These are phyloP conservation scores for Ustilago vetiveriae DNA, from an alignment of 1,284 basidiomycete species.

Conservation along the genomic window DNA sequence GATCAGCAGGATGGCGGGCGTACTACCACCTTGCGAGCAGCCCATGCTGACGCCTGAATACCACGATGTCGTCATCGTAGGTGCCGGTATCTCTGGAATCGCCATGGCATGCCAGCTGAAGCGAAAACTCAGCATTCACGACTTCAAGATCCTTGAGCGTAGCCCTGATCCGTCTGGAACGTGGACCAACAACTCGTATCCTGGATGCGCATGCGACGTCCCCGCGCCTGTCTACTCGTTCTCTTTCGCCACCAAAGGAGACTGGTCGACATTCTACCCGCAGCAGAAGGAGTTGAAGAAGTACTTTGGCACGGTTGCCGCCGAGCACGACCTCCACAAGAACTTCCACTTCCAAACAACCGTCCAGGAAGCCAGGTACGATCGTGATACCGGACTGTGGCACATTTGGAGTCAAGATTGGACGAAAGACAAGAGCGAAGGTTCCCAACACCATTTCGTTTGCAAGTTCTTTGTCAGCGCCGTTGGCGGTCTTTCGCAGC, in stretches of 20 bases:
- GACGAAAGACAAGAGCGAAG: conserved; percentile 2
- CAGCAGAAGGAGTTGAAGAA: conserved; percentile 56
- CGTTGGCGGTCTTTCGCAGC: conserved; percentile 62
- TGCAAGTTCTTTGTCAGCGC: conserved; percentile 60
- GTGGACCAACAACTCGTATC: conserved; percentile 61
- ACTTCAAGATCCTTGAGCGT: conserved; percentile 55
- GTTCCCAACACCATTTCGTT: conserved; percentile 52
- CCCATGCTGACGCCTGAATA: conserved; percentile 48
- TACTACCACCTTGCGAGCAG: conserved; percentile 25
- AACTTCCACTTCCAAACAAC: conserved; percentile 56
- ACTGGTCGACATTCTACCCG: conserved; percentile 61
- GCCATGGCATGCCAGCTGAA: conserved; percentile 60
- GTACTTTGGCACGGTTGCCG: conserved; percentile 57
- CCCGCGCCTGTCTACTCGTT: conserved; percentile 65
- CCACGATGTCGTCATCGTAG: conserved; percentile 62
- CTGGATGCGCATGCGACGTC: conserved; percentile 62
- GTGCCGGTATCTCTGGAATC: conserved; percentile 61
- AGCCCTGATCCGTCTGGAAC: conserved; percentile 48
- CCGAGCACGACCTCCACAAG: conserved; percentile 47
- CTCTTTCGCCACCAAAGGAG: conserved; percentile 60
- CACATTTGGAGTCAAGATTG: conserved; percentile 54
- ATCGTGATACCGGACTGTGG: conserved; percentile 59
- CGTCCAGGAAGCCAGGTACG: conserved; percentile 55
- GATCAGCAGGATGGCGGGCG: conserved; percentile 1
- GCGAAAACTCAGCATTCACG: conserved; percentile 47